Evolutionary conservation across 805 yeast genomes (phyloP).

Genomic region (Cyberlindnera suaveolens): DNA sequence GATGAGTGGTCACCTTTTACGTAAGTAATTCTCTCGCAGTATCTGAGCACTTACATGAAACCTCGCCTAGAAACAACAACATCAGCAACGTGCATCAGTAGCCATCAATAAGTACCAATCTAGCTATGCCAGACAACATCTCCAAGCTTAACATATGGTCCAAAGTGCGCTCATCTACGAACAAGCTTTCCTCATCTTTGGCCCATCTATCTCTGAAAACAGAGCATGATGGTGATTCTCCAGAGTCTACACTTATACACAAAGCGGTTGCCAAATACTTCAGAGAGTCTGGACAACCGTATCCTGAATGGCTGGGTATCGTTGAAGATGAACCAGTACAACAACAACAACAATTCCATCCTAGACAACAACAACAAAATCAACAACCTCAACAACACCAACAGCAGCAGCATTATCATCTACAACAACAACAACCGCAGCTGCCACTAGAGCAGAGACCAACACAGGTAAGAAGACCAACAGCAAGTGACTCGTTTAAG

Average conservation of each 20-base stretch:
- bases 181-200: constrained; percentile 17
- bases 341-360: constrained; percentile 4
- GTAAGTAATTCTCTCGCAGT: no score
- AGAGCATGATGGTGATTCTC: constrained; percentile 24
- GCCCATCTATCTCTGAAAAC: constrained; percentile 19
- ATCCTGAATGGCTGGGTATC: constrained; percentile 25
- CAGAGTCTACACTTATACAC: constrained; percentile 20
- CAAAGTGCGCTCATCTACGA: constrained; percentile 22
- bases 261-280: constrained; percentile 21
- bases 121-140: background rate
- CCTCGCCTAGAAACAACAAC: no score
- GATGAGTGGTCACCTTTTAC: no score
- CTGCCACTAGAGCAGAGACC: constrained; percentile 1
- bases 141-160: constrained; percentile 18
- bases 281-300: constrained; percentile 7
- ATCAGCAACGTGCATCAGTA: no score
- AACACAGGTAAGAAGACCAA: constrained; percentile 2
- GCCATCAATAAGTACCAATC: no score
- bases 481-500: constrained; percentile 14
- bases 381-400: background rate
- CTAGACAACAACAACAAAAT: background rate
- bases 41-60: no score
- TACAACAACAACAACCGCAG: constrained; percentile 1
- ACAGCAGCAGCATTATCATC: constrained; percentile 2
- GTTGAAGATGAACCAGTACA: constrained; percentile 7